Conservation (phyloP, 768 basidiomycete genomes). For the Lactarius tabidus region DNA sequence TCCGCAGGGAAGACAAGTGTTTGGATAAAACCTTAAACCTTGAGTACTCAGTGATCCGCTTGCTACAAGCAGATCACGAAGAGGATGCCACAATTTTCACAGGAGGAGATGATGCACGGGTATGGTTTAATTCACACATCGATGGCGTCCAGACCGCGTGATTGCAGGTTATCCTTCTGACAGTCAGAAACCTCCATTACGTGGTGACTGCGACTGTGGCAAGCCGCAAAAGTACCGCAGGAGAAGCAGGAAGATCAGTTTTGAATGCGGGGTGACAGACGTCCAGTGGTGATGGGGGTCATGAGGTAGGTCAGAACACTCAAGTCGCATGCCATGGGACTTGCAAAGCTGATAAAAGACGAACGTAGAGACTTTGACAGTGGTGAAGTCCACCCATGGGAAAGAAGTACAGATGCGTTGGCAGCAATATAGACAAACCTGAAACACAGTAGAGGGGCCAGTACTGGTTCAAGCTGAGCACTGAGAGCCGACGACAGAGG, state of each 20-base stretch:
- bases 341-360: slow-evolving; percentile 1
- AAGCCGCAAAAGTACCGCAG: background rate
- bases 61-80: background rate
- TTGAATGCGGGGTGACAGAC: background rate
- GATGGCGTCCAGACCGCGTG: background rate
- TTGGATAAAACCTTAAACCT: background rate
- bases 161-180: background rate
- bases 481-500: background rate
- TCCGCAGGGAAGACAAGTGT: background rate
- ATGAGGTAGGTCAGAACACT: background rate
- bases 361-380: background rate
- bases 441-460: background rate
- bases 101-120: background rate
- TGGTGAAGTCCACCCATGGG: background rate
- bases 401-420: background rate
- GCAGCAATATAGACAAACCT: background rate
- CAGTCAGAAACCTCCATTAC: background rate
- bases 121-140: background rate
- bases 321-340: background rate
- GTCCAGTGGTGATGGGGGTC: background rate
- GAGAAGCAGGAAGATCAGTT: background rate
- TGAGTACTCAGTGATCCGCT: background rate
- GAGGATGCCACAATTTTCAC: background rate
- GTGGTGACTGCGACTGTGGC: background rate
- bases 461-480: background rate